Evolutionary conservation across 2,329 filamentous ascomycete genomes (phyloP), one percentile per base, ranked within the genome.

Genomic region (Chrysoporthe puriensis): DNA sequence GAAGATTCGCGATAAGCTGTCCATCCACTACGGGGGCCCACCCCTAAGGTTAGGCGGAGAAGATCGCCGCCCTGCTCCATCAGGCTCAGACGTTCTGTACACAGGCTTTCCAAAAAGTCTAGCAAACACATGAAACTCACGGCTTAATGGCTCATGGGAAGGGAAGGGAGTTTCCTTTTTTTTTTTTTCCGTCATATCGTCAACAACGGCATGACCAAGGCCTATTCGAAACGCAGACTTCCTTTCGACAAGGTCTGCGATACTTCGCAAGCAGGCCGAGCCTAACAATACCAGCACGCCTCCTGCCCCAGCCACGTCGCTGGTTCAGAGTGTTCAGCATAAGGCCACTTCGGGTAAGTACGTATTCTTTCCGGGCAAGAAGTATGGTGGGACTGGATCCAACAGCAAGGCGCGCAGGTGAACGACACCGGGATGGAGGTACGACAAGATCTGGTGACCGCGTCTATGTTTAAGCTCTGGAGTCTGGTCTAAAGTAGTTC

Each of bases 1-100:
- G 56, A 58, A 26, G 56, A 58, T 40, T 16, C 34, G 56, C n/a
- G 56, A 42, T 21, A 58, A 58, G 56, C 32, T 58, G 5, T 42
- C n/a, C 8, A 9, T 42, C 34, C 56, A 58, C 34, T 34, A 42
- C 16, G 32, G 34, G 18, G 56, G 34, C 56, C 34, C 16, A 21
- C 14, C 34, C 34, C 34, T 26, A 26, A 4, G 16, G 56, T 42
- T 7, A 4, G 2, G 34, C 16, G 32, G 36, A 42, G 34, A 58
- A 40, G 34, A 42, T 58, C 18, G 18, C 56, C 56, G 18, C 34
- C 18, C 16, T 21, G 36, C 34, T 36, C 7, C 56, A 16, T 42
- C 16, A 34, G 34, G 56, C 21, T 18, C 18, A 36, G 18, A 21
- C 6, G 56, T 26, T 26, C 26, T 26, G 26, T 5, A 58, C 11